Conservation (phyloP, 768 basidiomycete genomes). For the Lenzites betulinus region DNA sequence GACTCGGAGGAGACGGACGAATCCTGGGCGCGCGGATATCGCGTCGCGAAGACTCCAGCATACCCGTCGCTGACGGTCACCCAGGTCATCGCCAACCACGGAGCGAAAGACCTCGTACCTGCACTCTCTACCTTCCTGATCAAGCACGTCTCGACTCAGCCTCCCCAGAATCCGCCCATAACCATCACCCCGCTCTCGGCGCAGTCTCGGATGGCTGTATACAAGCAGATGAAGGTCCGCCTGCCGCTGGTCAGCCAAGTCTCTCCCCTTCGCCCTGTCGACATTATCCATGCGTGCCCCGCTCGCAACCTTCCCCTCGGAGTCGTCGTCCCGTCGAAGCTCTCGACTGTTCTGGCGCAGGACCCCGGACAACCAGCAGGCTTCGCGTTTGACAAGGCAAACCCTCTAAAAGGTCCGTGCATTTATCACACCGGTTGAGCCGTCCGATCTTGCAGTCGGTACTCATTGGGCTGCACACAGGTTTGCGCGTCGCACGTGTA, state of each 20-base stretch:
- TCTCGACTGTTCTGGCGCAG: constrained; percentile 2
- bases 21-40: no score
- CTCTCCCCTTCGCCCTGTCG: background rate
- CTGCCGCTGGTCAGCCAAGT: constrained; percentile 3
- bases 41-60: no score
- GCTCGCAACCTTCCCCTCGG: background rate
- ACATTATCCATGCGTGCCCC: constrained; percentile 4
- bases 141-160: no score
- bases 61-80: no score
- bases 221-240: constrained; percentile 4
- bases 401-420: background rate
- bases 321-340: background rate
- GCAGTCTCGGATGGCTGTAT: background rate
- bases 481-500: constrained; percentile 1
- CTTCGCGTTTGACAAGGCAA: background rate
- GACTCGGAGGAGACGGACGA: no score
- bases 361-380: background rate
- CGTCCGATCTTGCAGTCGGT: no score
- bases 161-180: no score
- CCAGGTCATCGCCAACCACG: no score
- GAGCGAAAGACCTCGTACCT: no score
- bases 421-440: no score
- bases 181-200: no score
- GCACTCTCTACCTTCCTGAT: no score
- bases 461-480: background rate